Percentiles rank a stretch among this genome's conserved stretches.
Conservation (phyloP, 75 land plant species). For the Azolla pinnata region DNA sequence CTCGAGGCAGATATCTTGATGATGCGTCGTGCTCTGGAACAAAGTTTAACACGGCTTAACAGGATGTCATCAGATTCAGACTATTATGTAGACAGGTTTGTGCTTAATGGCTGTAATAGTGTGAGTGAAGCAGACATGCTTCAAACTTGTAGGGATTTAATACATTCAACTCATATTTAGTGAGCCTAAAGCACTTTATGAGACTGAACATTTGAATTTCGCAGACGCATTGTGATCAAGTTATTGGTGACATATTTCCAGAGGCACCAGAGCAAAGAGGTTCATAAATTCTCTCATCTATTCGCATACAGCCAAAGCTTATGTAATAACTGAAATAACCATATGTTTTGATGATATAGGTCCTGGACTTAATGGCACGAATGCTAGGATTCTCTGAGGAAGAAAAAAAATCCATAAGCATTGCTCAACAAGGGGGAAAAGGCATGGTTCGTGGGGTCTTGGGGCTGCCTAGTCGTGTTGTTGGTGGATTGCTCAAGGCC, state of each 20-base stretch:
- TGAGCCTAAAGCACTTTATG: not conserved
- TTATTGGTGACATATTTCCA: constrained; percentile 92
- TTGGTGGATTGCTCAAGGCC: constrained; percentile 82
- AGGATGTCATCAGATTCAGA: constrained; percentile 96
- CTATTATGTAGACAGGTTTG: constrained; percentile 87
- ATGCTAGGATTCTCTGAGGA: constrained; percentile 99
- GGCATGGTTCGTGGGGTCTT: constrained; percentile 91
- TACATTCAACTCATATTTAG: too few relatives aligned
- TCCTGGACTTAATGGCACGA: constrained; percentile 92
- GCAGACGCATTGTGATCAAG: constrained; percentile 98
- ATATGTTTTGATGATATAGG: constrained; percentile 32
- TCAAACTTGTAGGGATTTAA: too few relatives aligned
- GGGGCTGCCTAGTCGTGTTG: constrained; percentile 91
- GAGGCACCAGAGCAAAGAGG: constrained; percentile 96
- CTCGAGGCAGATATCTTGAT: constrained; percentile 80
- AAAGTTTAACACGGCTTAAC: constrained; percentile 85
- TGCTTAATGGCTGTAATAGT: too few relatives aligned
- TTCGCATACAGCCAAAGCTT: too few relatives aligned
- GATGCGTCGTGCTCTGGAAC: constrained; percentile 79
- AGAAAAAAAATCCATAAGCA: constrained; percentile 79
- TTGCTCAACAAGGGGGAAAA: constrained; percentile 77
- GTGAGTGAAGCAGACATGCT: too few relatives aligned
- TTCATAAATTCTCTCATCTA: not conserved
- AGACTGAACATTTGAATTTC: not conserved
- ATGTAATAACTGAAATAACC: not conserved